A percentile compares a stretch with the other conserved stretches of the same genome.
These are phyloP conservation scores for Globisporangium megalacanthum DNA, from an alignment of 352 stramenopile genomes.

Conservation along the genomic window DNA sequence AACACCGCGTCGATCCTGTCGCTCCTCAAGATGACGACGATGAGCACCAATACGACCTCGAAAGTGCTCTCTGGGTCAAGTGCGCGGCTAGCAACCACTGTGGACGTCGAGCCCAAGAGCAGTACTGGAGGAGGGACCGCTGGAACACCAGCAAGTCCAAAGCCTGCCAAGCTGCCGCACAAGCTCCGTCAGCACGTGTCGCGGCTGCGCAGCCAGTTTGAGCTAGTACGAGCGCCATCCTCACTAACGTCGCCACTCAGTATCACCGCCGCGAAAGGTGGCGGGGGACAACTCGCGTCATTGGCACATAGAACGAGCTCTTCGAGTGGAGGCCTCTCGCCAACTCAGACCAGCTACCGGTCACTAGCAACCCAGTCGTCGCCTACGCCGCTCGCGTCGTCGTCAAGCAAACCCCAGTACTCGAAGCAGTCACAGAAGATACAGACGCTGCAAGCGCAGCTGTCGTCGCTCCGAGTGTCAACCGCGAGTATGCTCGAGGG, in stretches of 20 bases:
- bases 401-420: constrained; percentile 16
- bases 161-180: constrained; percentile 30
- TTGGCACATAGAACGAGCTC: background rate
- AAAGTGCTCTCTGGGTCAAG: background rate
- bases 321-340: background rate
- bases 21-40: constrained; percentile 12
- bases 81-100: background rate
- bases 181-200: constrained; percentile 53
- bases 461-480: constrained; percentile 11
- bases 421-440: constrained; percentile 31
- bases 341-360: background rate
- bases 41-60: constrained; percentile 12
- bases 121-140: background rate
- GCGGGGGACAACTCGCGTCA: background rate
- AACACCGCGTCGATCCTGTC: constrained; percentile 17
- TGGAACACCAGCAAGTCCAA: background rate
- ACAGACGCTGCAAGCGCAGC: constrained; percentile 22
- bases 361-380: background rate
- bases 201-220: constrained; percentile 40
- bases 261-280: constrained; percentile 6
- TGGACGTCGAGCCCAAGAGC: background rate
- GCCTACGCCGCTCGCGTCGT: background rate
- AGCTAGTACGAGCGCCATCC: constrained; percentile 5
- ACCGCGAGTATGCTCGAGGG: constrained; percentile 1
- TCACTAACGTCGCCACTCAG: constrained; percentile 10